phyloP scores from a whole-genome alignment of 2,329 filamentous ascomycete genomes.

The Mycosphaerella sp. region DNA sequence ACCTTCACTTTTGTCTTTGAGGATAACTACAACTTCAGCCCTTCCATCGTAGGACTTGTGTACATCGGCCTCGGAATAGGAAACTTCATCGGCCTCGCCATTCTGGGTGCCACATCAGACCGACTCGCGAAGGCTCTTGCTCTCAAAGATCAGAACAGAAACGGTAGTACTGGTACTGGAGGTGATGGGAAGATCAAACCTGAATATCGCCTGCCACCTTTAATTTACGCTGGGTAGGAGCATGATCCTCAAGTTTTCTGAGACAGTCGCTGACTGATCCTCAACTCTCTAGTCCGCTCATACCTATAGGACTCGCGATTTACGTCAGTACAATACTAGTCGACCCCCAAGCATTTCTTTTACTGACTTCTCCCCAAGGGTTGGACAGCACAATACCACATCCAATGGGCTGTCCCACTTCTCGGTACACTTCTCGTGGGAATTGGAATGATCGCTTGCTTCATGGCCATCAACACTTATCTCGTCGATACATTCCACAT shows the following conservation, averaged over 20 bases:
- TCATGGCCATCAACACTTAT: constrained; percentile 46
- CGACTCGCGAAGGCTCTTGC: constrained; percentile 11
- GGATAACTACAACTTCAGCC: constrained; percentile 21
- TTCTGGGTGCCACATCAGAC: constrained; percentile 15
- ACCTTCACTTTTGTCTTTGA: constrained; percentile 23
- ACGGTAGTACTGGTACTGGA: not conserved
- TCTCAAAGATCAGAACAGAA: not conserved
- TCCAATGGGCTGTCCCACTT: constrained; percentile 25
- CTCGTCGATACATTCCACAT: constrained; percentile 56
- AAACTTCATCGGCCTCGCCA: constrained; percentile 18
- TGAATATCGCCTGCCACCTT: constrained; percentile 21
- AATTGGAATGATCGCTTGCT: constrained; percentile 25
- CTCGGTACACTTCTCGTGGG: constrained; percentile 28
- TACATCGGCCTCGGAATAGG: constrained; percentile 23
- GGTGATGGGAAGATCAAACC: constrained; percentile 11
- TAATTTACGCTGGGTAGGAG: constrained; percentile 12
- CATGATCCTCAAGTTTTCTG: too few species aligned
- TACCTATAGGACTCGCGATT: constrained; percentile 20
- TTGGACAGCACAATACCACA: constrained; percentile 19
- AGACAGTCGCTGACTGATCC: too few species aligned
- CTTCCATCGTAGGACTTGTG: constrained; percentile 24
- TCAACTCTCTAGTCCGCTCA: constrained; percentile 6
- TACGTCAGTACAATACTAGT: constrained; percentile 6
- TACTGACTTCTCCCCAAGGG: constrained; percentile 5
- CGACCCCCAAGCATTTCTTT: not conserved